A percentile compares a stretch with the other conserved stretches of the same genome.
These are phyloP conservation scores for Blastobotrys petasosporus DNA, from an alignment of 1,139 yeast species.

Conservation along the genomic window DNA sequence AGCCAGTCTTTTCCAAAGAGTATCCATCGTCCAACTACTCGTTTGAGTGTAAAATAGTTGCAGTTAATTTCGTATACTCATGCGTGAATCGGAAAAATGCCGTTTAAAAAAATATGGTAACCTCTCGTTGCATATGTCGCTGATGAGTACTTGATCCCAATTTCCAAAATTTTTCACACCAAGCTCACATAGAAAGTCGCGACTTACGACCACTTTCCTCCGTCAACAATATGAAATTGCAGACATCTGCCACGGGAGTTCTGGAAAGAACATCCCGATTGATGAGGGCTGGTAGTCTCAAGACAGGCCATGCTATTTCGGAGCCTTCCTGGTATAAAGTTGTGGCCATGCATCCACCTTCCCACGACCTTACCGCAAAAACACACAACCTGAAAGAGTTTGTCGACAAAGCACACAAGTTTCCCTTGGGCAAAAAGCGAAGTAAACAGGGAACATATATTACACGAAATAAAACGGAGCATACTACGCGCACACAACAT, in stretches of 20 bases:
- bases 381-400: slow-evolving; percentile 40
- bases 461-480: slow-evolving; percentile 41
- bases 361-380: slow-evolving; percentile 47
- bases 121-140: no score
- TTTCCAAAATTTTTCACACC: slow-evolving; percentile 8
- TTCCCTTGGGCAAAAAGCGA: slow-evolving; percentile 15
- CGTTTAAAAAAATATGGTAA: no score
- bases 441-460: slow-evolving; percentile 36
- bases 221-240: slow-evolving; percentile 50
- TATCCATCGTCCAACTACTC: neutral
- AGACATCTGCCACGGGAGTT: slow-evolving; percentile 61
- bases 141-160: neutral
- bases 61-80: no score
- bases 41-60: no score
- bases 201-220: slow-evolving; percentile 1
- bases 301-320: slow-evolving; percentile 41
- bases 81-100: no score
- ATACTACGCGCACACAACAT: slow-evolving; percentile 32
- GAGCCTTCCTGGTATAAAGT: slow-evolving; percentile 88
- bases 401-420: slow-evolving; percentile 21
- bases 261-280: slow-evolving; percentile 47
- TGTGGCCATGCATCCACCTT: slow-evolving; percentile 75
- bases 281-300: slow-evolving; percentile 19
- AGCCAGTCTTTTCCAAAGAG: slow-evolving; percentile 6
- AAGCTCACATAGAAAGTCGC: neutral